Conservation (phyloP, 2,329 filamentous ascomycete genomes). For the Coleophoma cylindrospora region DNA sequence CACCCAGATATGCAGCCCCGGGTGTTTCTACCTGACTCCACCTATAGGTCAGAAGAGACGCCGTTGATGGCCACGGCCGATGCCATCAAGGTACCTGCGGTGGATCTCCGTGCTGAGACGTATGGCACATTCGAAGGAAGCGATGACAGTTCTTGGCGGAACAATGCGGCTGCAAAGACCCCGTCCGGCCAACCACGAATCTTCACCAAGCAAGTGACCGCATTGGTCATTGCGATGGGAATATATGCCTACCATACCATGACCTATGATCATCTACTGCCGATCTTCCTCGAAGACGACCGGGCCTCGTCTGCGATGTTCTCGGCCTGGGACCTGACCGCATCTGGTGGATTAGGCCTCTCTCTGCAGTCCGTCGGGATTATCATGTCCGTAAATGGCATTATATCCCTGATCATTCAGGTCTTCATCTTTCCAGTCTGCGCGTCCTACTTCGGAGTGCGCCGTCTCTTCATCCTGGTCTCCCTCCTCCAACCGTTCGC, state of each 20-base stretch:
- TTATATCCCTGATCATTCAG: constrained; percentile 55
- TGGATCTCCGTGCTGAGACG: constrained; percentile 71
- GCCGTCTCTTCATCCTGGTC: constrained; percentile 49
- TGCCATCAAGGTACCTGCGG: constrained; percentile 65
- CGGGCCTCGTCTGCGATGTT: constrained; percentile 31
- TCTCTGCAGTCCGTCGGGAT: constrained; percentile 58
- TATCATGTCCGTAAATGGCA: constrained; percentile 54
- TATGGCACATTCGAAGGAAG: constrained; percentile 64
- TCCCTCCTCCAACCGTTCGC: constrained; percentile 56
- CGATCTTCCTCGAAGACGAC: constrained; percentile 87
- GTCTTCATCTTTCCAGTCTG: constrained; percentile 56
- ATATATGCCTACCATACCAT: constrained; percentile 95
- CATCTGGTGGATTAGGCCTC: constrained; percentile 57
- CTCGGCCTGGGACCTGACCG: constrained; percentile 37
- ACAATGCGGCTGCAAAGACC: constrained; percentile 18
- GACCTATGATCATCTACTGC: constrained; percentile 88
- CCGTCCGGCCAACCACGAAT: constrained; percentile 30
- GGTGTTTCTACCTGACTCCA: constrained; percentile 38
- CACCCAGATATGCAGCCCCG: constrained; percentile 74
- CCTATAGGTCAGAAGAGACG: constrained; percentile 49
- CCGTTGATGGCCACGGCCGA: constrained; percentile 73
- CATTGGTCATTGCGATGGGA: constrained; percentile 74
- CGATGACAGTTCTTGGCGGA: constrained; percentile 24
- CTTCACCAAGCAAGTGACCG: constrained; percentile 62
- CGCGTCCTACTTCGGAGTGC: constrained; percentile 53